These are phyloP conservation scores for Glycyrrhiza uralensis DNA, from an alignment of 306 rosid genomes.

Conservation along the genomic window DNA sequence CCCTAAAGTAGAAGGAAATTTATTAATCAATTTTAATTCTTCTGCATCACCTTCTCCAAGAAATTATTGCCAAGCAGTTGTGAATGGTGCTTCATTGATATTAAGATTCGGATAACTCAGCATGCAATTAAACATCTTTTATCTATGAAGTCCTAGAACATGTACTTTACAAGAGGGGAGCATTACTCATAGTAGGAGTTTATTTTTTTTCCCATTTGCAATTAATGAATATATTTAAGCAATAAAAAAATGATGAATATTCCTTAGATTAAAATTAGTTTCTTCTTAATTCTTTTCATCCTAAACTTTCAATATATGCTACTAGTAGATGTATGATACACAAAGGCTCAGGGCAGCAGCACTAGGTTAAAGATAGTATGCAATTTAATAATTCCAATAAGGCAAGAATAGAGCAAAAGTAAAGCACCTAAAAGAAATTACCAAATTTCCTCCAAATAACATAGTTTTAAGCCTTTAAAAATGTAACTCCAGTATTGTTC, in stretches of 20 bases:
- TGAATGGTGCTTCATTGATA: not conserved
- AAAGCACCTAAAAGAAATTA: not conserved
- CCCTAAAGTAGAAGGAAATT: constrained; percentile 44
- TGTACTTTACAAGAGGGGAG: not conserved
- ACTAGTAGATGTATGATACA: not conserved
- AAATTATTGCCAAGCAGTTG: not conserved
- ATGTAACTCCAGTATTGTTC: not conserved
- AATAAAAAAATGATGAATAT: not conserved
- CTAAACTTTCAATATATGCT: not conserved
- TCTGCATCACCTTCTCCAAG: not conserved
- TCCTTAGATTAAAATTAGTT: not conserved
- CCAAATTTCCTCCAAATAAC: not conserved
- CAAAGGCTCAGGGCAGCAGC: not conserved
- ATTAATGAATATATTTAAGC: not conserved
- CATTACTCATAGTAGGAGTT: not conserved
- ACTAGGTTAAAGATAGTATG: not conserved
- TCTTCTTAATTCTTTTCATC: not conserved
- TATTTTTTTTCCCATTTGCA: not conserved
- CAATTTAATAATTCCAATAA: not conserved
- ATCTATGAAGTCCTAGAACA: not conserved
- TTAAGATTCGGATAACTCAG: not conserved
- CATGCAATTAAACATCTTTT: constrained; percentile 6
- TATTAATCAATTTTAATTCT: not conserved
- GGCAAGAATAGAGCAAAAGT: not conserved
- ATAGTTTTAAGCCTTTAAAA: not conserved